Evolutionary conservation across 1,284 basidiomycete genomes (phyloP), one percentile per base, ranked within the genome.

Genomic region (Puccinia novopanici): DNA sequence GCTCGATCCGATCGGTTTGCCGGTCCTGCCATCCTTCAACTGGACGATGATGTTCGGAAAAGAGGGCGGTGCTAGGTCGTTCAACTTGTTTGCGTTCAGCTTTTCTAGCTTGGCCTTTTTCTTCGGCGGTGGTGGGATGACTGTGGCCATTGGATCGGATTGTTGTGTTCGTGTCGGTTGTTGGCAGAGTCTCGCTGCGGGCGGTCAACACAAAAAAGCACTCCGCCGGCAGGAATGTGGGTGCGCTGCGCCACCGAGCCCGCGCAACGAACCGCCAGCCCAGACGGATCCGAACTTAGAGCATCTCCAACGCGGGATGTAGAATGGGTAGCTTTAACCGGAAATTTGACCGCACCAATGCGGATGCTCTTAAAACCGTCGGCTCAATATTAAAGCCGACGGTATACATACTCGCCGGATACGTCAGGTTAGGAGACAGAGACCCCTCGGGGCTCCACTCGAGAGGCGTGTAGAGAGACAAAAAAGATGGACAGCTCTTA

Each of bases 21-120:
- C 93, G 86, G 93, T 92, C 81, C 94, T 91, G 82, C 94, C 92
- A 22, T 92, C 92, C 55, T 94, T 91, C 85, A 97, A 96, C 85
- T 96, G 93, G 27, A 96, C 93, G 22, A 96, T 89, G 81, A 97
- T 87, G 82, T 91, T 91, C 0, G 89, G 89, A 2, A 89, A 89
- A 8, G 90, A 89, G 80, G 88, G 87, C n/a, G 87, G 37, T n/a
- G 17, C 52, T 15, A 67, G 37, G 52, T 74, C 52, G 59, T 80
- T 77, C 65, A 73, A 40, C 59, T 42, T 72, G 24, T 63, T 73
- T 15, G 55, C 50, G n/a, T 70, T 54, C n/a, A 80, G 68, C 50
- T 82, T 81, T 13, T 72, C 72, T 6, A 71, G 45, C 71, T 70
- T 80, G 24, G 75, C 78, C 50, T 80, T 81, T 57, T 81, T 76